These are phyloP conservation scores for Eucalyptus dawsonii DNA, from an alignment of 345 rosid species.

Conservation along the genomic window DNA sequence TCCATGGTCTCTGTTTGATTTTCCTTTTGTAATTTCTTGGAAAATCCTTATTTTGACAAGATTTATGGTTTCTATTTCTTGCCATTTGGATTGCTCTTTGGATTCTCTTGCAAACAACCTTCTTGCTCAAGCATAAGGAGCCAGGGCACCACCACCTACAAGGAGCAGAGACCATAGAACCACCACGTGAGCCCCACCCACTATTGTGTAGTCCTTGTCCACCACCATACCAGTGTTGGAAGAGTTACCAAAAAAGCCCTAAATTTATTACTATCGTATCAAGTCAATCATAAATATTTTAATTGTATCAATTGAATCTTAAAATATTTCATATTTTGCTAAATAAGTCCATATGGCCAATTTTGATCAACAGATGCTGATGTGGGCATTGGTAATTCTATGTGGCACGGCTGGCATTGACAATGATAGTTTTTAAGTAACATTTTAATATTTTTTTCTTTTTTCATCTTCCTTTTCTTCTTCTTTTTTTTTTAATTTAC, in stretches of 20 bases:
- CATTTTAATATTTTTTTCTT: too few relatives aligned
- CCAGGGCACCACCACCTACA: not conserved
- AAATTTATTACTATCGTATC: too few relatives aligned
- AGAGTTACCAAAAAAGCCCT: too few relatives aligned
- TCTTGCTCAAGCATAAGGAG: not conserved
- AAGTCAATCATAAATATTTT: accelerated
- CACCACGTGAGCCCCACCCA: not conserved
- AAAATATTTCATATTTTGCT: not conserved
- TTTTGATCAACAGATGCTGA: too few relatives aligned
- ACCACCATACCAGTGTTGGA: not conserved
- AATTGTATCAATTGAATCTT: too few relatives aligned
- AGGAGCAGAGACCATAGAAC: not conserved
- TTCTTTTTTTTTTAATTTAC: accelerated
- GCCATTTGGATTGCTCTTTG: not conserved
- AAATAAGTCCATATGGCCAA: not conserved
- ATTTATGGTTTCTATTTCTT: not conserved
- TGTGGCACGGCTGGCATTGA: accelerated
- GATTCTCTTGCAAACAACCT: too few relatives aligned
- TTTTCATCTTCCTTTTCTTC: too few relatives aligned
- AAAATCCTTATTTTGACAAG: not conserved
- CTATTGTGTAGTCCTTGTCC: not conserved
- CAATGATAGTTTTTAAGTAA: too few relatives aligned
- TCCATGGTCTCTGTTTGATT: not conserved
- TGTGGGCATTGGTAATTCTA: too few relatives aligned
- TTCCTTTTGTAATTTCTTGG: not conserved